Conservation (phyloP, 2,329 filamentous ascomycete species). For the Ophiosphaerella narmari region DNA sequence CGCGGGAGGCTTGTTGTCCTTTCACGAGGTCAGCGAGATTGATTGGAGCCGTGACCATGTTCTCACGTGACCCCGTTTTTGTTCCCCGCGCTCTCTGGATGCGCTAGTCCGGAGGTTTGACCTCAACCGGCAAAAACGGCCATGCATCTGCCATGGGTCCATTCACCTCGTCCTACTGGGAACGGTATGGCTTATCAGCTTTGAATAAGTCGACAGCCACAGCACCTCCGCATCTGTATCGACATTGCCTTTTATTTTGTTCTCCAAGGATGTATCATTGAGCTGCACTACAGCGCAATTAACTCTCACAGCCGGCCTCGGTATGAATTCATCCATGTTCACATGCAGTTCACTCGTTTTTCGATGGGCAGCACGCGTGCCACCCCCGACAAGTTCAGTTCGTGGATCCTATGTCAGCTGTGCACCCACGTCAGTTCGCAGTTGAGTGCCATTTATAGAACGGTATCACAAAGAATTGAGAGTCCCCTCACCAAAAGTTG, state of each 20-base stretch:
- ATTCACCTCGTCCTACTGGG: not conserved
- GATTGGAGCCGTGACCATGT: slow-evolving; percentile 15
- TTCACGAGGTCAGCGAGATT: slow-evolving; percentile 25
- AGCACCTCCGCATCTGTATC: slow-evolving; percentile 14
- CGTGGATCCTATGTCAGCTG: not conserved
- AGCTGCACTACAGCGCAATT: slow-evolving; percentile 23
- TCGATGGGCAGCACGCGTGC: slow-evolving; percentile 10
- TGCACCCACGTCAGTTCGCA: slow-evolving; percentile 8
- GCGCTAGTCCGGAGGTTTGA: slow-evolving; percentile 1
- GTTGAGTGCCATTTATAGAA: slow-evolving; percentile 28
- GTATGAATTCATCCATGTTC: slow-evolving; percentile 18
- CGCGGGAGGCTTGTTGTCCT: slow-evolving; percentile 21
- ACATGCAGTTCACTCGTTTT: slow-evolving; percentile 20
- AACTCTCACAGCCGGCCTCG: slow-evolving; percentile 11
- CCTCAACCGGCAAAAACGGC: not conserved
- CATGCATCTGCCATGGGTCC: not conserved
- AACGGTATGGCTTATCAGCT: slow-evolving; percentile 19
- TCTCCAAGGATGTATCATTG: slow-evolving; percentile 13
- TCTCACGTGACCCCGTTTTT: slow-evolving; percentile 26
- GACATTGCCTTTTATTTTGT: slow-evolving; percentile 23
- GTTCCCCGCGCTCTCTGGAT: slow-evolving; percentile 30
- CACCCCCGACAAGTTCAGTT: slow-evolving; percentile 15
- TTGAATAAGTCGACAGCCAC: slow-evolving; percentile 15
- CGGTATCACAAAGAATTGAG: slow-evolving; percentile 14
- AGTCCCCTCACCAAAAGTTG: slow-evolving; percentile 8